phyloP scores from a whole-genome alignment of 1,284 basidiomycete species.

The Malassezia vespertilionis region DNA sequence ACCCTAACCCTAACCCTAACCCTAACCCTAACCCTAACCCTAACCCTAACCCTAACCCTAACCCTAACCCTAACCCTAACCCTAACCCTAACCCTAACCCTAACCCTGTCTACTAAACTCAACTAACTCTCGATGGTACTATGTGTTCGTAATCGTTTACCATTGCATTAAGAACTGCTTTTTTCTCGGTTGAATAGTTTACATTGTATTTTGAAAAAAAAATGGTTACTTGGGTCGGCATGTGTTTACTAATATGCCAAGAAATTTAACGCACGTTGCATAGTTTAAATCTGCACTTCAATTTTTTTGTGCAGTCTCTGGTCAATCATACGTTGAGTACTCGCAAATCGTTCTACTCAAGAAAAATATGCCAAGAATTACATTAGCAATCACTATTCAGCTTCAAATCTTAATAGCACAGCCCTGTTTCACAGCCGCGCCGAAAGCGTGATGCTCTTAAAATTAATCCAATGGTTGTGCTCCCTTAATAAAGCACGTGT shows the following conservation, averaged over 20 bases:
- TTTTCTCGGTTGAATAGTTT: neutral
- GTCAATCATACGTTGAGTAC: neutral
- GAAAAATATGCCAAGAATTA: neutral
- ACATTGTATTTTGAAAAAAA: neutral
- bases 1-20: constrained; percentile 13
- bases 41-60: constrained; percentile 20
- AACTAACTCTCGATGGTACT: neutral
- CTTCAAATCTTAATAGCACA: neutral
- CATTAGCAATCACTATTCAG: neutral
- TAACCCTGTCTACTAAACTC: constrained; percentile 9
- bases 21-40: constrained; percentile 12
- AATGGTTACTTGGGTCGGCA: no score
- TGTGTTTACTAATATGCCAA: constrained; percentile 2
- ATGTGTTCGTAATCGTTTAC: neutral
- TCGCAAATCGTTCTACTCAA: neutral
- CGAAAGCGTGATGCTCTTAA: neutral
- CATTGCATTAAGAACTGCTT: neutral
- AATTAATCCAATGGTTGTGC: neutral
- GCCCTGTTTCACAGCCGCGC: neutral
- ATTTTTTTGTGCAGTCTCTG: neutral
- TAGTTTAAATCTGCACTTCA: neutral
- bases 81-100: constrained; percentile 21
- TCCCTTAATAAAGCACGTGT: neutral
- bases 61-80: constrained; percentile 22
- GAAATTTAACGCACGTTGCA: neutral